These are phyloP conservation scores for Suillus luteus DNA, from an alignment of 768 basidiomycete genomes.

Conservation along the genomic window DNA sequence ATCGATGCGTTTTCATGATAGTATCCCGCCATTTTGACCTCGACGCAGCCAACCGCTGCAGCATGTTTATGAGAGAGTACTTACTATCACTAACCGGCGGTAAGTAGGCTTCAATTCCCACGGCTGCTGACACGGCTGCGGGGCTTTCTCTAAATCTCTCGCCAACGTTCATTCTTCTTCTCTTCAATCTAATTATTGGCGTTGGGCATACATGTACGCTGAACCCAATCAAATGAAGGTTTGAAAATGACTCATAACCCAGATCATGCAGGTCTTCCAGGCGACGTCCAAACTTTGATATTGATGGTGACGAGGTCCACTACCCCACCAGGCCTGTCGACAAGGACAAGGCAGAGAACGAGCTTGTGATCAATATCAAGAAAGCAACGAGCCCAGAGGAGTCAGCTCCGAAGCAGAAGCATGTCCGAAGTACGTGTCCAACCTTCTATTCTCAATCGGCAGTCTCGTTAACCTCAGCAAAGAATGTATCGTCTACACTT, in stretches of 20 bases:
- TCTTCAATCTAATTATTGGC: conserved; percentile 14
- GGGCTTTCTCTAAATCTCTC: background rate
- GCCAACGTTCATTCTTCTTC: background rate
- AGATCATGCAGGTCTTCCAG: conserved; percentile 32
- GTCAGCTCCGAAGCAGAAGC: conserved; percentile 97
- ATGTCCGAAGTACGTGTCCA: conserved; percentile 84
- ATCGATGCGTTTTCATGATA: conserved; percentile 14
- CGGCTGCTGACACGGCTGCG: conserved; percentile 2
- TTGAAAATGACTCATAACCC: conserved; percentile 8
- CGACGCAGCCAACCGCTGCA: conserved; percentile 8
- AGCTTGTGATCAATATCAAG: conserved; percentile 94
- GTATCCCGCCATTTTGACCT: conserved; percentile 17
- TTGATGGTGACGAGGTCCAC: conserved; percentile 81
- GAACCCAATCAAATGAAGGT: conserved; percentile 11
- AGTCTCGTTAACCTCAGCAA: conserved; percentile 20
- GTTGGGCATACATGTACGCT: conserved; percentile 12
- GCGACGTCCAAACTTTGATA: conserved; percentile 51
- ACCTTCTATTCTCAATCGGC: conserved; percentile 15
- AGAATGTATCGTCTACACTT: conserved; percentile 99
- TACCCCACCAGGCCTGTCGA: conserved; percentile 97
- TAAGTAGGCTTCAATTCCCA: conserved; percentile 3
- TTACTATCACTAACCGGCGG: background rate
- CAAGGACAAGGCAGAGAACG: conserved; percentile 96
- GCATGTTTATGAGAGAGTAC: background rate
- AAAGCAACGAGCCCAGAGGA: conserved; percentile 97